These are phyloP conservation scores for Thelonectria rubi DNA, from an alignment of 2,329 filamentous ascomycete species.

Conservation along the genomic window DNA sequence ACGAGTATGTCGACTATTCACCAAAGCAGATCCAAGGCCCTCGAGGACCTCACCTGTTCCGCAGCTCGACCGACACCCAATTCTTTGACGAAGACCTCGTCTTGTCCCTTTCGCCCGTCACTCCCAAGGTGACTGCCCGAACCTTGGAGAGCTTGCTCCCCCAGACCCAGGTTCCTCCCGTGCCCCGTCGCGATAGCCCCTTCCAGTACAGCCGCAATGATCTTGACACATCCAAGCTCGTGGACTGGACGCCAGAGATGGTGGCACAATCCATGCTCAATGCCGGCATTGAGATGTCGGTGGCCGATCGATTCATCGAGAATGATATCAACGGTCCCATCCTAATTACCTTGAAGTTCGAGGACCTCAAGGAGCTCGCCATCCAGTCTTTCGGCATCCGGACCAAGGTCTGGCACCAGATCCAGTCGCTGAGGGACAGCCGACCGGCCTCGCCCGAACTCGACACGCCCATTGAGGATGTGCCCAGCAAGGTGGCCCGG, in stretches of 20 bases:
- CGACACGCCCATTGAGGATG: slow-evolving; percentile 70
- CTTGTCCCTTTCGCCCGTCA: slow-evolving; percentile 77
- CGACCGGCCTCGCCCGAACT: slow-evolving; percentile 60
- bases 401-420: slow-evolving; percentile 82
- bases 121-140: slow-evolving; percentile 66
- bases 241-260: slow-evolving; percentile 76
- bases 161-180: slow-evolving; percentile 19
- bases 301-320: slow-evolving; percentile 85
- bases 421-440: slow-evolving; percentile 72
- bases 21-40: slow-evolving; percentile 79
- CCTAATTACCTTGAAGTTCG: slow-evolving; percentile 88
- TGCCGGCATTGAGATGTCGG: slow-evolving; percentile 77
- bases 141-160: slow-evolving; percentile 41
- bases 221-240: slow-evolving; percentile 67
- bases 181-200: slow-evolving; percentile 55
- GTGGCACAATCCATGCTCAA: slow-evolving; percentile 89
- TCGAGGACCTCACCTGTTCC: slow-evolving; percentile 86
- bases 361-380: slow-evolving; percentile 83
- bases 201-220: slow-evolving; percentile 66
- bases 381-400: slow-evolving; percentile 85
- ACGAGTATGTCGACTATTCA: slow-evolving; percentile 68
- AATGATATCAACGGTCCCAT: slow-evolving; percentile 94
- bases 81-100: slow-evolving; percentile 57
- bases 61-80: slow-evolving; percentile 66
- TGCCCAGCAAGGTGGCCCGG: slow-evolving; percentile 60